Evolutionary conservation across 768 basidiomycete genomes (phyloP).

Genomic region (Serendipita indica): DNA sequence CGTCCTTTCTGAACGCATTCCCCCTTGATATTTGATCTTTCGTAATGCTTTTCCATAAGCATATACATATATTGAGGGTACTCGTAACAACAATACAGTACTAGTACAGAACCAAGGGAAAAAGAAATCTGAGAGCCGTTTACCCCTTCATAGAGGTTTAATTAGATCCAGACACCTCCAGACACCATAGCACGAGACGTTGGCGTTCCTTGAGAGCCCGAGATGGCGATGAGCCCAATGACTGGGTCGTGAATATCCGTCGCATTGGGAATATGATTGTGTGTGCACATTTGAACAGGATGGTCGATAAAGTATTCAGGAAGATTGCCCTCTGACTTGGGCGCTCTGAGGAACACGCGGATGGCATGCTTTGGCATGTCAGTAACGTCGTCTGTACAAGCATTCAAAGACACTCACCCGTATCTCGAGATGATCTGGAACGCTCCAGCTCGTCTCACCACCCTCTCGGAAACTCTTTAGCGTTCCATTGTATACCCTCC

Average conservation of each 20-base stretch:
- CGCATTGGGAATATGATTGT: constrained; percentile 1
- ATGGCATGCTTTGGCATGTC: not conserved
- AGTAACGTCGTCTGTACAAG: no score
- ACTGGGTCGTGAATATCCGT: not conserved
- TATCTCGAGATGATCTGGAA: not conserved
- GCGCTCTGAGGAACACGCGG: not conserved
- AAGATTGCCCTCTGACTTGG: not conserved
- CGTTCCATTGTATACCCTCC: not conserved
- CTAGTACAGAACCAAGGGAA: no score
- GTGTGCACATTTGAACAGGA: constrained; percentile 1
- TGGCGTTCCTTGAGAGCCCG: not conserved
- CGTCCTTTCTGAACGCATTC: no score
- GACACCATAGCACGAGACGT: no score
- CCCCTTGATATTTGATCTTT: no score
- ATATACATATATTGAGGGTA: no score
- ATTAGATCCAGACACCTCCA: no score
- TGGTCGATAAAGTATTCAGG: not conserved
- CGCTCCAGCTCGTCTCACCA: constrained; percentile 5
- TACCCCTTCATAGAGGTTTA: no score
- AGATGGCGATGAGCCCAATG: constrained; percentile 3
- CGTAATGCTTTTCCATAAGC: no score
- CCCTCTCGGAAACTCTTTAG: not conserved
- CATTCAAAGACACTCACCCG: not conserved
- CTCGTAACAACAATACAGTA: no score
- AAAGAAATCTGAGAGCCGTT: not conserved